Evolutionary conservation across 2,329 filamentous ascomycete species (phyloP).

Genomic region (Rosellinia necatrix): DNA sequence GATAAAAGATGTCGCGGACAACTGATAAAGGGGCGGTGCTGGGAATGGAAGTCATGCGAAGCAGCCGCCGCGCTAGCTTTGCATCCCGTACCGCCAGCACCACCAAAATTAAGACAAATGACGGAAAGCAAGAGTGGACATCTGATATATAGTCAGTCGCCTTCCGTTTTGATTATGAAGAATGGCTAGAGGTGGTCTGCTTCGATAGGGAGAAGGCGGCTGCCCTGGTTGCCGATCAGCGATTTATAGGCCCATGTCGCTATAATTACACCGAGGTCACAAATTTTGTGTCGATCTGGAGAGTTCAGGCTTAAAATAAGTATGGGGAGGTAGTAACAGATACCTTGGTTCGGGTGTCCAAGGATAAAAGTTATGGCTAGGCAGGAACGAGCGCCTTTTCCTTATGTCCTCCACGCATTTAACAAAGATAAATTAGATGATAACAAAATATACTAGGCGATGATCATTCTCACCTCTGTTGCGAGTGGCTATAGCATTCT

Average conservation of each 20-base stretch:
- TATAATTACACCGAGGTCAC: neutral
- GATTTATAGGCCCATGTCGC: neutral
- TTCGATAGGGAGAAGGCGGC: neutral
- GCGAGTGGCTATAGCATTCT: no score
- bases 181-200: neutral
- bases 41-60: neutral
- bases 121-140: neutral
- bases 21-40: neutral
- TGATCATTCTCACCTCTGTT: no score
- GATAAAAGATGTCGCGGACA: slow-evolving; percentile 24
- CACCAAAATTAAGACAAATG: no score
- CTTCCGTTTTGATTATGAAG: neutral
- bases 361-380: slow-evolving; percentile 2
- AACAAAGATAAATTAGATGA: slow-evolving; percentile 12
- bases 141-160: neutral
- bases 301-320: no score
- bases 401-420: neutral
- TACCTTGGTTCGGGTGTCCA: no score
- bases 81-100: no score
- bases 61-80: neutral
- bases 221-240: neutral
- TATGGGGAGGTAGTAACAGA: no score
- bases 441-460: no score
- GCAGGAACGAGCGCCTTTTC: neutral
- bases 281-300: neutral